Conservation (phyloP, 495 filamentous ascomycete genomes). For the Penicillium ucsense region DNA sequence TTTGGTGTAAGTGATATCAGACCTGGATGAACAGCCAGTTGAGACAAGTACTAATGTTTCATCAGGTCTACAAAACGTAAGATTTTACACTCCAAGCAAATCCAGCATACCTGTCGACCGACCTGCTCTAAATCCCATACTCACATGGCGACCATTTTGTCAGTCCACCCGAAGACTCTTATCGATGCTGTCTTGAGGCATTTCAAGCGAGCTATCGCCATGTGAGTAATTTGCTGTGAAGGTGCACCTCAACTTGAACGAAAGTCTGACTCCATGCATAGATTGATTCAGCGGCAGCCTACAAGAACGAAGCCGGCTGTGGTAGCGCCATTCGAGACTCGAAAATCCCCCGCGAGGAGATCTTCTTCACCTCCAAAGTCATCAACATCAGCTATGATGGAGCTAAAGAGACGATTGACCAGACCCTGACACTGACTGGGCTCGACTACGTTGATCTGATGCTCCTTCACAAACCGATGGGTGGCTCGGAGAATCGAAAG, state of each 20-base stretch:
- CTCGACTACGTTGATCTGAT: constrained; percentile 58
- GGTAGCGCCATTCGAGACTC: constrained; percentile 43
- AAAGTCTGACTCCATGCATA: background rate
- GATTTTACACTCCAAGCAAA: background rate
- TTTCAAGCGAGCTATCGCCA: constrained; percentile 60
- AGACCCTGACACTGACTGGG: constrained; percentile 43
- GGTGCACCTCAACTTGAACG: background rate
- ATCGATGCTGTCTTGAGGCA: constrained; percentile 34
- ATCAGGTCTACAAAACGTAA: constrained; percentile 63
- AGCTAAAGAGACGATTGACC: constrained; percentile 45
- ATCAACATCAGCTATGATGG: constrained; percentile 46
- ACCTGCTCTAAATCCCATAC: background rate
- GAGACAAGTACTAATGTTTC: background rate
- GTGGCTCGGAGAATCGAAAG: constrained; percentile 46
- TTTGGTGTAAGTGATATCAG: constrained; percentile 44
- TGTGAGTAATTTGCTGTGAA: constrained; percentile 20
- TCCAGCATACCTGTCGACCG: no score
- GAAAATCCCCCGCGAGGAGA: constrained; percentile 43
- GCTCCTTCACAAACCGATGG: constrained; percentile 56
- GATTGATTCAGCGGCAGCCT: constrained; percentile 57
- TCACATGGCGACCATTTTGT: background rate
- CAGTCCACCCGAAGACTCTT: constrained; percentile 3
- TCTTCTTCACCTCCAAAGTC: constrained; percentile 63
- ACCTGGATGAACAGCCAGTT: no score
- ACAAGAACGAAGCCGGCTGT: constrained; percentile 51